Evolutionary conservation across 2,329 filamentous ascomycete species (phyloP).

Genomic region (Bipolaris sorokiniana): DNA sequence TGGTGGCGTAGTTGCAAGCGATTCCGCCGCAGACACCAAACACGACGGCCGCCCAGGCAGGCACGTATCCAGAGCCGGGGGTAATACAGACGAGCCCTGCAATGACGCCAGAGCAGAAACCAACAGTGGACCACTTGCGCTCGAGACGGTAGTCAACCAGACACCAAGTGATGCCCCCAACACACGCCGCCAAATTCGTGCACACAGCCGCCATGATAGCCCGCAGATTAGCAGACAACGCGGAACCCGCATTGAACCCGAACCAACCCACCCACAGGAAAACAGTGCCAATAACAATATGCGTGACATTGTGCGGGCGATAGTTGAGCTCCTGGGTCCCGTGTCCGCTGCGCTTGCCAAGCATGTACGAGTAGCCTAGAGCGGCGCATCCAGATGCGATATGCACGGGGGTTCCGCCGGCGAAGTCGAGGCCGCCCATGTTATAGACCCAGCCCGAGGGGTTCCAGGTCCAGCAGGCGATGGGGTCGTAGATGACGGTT

Average conservation of each 20-base stretch:
- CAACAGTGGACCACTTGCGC: slow-evolving; percentile 90
- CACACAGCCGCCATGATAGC: slow-evolving; percentile 86
- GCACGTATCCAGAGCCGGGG: slow-evolving; percentile 84
- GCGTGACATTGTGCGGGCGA: slow-evolving; percentile 89
- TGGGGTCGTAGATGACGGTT: slow-evolving; percentile 87
- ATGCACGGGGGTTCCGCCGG: slow-evolving; percentile 88
- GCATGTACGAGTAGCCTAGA: slow-evolving; percentile 88
- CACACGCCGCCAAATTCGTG: slow-evolving; percentile 82
- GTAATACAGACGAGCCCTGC: slow-evolving; percentile 88
- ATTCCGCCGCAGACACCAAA: slow-evolving; percentile 78
- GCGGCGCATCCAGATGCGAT: slow-evolving; percentile 83
- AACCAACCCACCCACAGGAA: slow-evolving; percentile 98
- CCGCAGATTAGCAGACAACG: slow-evolving; percentile 79
- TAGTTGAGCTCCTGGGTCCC: slow-evolving; percentile 90
- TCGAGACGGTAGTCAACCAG: slow-evolving; percentile 87
- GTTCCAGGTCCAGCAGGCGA: slow-evolving; percentile 97
- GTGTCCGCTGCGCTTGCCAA: slow-evolving; percentile 83
- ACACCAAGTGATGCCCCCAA: slow-evolving; percentile 89
- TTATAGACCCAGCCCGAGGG: slow-evolving; percentile 77
- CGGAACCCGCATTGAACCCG: slow-evolving; percentile 89
- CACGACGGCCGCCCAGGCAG: slow-evolving; percentile 81
- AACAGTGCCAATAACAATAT: slow-evolving; percentile 89
- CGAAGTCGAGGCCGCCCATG: slow-evolving; percentile 85
- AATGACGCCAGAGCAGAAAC: slow-evolving; percentile 90
- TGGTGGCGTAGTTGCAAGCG: slow-evolving; percentile 87